phyloP scores from a whole-genome alignment of 495 filamentous ascomycete species.

The Penicillium coffeae region DNA sequence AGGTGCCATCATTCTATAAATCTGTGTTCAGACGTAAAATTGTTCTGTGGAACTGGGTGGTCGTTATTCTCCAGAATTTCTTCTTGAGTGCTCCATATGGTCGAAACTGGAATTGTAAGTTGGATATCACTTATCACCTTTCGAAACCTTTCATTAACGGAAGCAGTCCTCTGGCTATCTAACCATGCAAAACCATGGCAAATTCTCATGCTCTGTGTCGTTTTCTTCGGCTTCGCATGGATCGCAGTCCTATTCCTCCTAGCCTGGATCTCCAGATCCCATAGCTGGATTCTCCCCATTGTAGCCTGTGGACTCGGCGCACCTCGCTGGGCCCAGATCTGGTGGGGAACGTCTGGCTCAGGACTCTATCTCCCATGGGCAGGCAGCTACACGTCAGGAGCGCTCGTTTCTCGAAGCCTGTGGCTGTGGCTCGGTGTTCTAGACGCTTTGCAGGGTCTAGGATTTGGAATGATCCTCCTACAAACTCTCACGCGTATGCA shows the following conservation, averaged over 20 bases:
- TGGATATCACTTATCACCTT: background rate
- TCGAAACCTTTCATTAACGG: too few species aligned
- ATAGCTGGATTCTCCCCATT: conserved; percentile 50
- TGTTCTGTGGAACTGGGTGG: conserved; percentile 48
- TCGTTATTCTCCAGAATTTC: conserved; percentile 48
- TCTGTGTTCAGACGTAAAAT: conserved; percentile 47
- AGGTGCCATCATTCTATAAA: conserved; percentile 56
- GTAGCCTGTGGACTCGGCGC: conserved; percentile 49
- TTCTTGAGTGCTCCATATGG: conserved; percentile 49
- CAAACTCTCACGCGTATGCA: conserved; percentile 49
- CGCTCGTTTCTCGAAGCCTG: conserved; percentile 43
- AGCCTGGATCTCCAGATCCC: conserved; percentile 38
- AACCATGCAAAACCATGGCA: conserved; percentile 44
- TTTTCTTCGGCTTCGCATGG: conserved; percentile 47
- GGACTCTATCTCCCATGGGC: conserved; percentile 49
- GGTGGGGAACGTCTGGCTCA: conserved; percentile 48
- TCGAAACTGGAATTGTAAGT: conserved; percentile 48
- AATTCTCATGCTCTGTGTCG: conserved; percentile 38
- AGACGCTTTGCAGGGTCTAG: conserved; percentile 46
- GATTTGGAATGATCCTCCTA: conserved; percentile 50
- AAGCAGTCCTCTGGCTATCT: conserved; percentile 48
- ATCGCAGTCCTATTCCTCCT: conserved; percentile 37
- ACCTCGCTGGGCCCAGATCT: conserved; percentile 50
- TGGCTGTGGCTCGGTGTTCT: conserved; percentile 52
- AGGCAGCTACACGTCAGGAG: conserved; percentile 39